Conservation (phyloP, 768 basidiomycete genomes). For the Podaxis sp. region DNA sequence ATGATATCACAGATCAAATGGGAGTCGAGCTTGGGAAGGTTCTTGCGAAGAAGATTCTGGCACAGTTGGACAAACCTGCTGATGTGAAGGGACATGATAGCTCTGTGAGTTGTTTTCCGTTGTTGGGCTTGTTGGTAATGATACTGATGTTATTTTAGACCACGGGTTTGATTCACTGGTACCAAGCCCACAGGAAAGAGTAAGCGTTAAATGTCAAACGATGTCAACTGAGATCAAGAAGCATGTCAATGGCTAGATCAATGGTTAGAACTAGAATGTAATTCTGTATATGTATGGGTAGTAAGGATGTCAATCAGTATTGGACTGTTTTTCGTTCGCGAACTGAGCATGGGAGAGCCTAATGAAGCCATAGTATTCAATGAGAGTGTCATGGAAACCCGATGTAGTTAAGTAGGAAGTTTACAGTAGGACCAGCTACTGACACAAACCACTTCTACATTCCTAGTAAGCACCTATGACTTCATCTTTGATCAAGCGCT, state of each 20-base stretch:
- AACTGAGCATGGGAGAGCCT: background rate
- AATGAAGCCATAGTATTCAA: too few species aligned
- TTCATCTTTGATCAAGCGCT: conserved; percentile 20
- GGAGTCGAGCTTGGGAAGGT: conserved; percentile 98
- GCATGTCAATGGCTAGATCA: background rate
- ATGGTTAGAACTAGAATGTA: background rate
- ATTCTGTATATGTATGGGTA: background rate
- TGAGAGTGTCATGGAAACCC: too few species aligned
- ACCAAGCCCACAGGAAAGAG: conserved; percentile 86
- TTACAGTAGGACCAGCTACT: background rate
- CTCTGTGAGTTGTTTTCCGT: conserved; percentile 50
- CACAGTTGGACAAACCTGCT: conserved; percentile 76
- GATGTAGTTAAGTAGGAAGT: too few species aligned
- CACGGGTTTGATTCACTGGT: conserved; percentile 95
- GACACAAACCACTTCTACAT: background rate
- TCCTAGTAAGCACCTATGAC: background rate
- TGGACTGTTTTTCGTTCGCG: background rate
- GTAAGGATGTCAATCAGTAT: background rate
- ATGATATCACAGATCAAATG: conserved; percentile 82
- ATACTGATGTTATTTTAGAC: conserved; percentile 50
- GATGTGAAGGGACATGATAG: conserved; percentile 89
- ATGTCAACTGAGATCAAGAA: background rate
- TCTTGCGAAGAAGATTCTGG: conserved; percentile 93
- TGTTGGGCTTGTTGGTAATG: background rate
- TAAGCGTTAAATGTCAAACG: conserved; percentile 25